Percentiles rank a stretch among this genome's conserved stretches.
Conservation (phyloP, 2,329 filamentous ascomycete species). For the Fusarium newnesense region DNA sequence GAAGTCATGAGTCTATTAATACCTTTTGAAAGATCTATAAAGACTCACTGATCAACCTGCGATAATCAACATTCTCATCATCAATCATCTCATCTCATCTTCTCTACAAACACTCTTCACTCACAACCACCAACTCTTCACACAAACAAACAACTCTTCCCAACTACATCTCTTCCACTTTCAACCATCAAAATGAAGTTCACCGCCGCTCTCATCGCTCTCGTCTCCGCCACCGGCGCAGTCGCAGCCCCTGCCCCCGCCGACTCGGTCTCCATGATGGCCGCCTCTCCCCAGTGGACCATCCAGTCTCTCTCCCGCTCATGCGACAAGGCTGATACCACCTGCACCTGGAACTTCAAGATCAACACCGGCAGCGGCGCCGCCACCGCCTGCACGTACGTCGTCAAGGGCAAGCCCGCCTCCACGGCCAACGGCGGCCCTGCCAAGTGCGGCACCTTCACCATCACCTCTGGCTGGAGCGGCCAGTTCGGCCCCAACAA, state of each 20-base stretch:
- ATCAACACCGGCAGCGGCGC: constrained; percentile 57
- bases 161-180: neutral
- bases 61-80: constrained; percentile 11
- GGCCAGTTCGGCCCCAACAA: constrained; percentile 62
- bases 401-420: constrained; percentile 48
- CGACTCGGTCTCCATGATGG: constrained; percentile 53
- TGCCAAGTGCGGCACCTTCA: constrained; percentile 59
- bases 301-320: constrained; percentile 52
- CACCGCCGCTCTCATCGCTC: constrained; percentile 50
- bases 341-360: constrained; percentile 57
- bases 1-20: constrained; percentile 25
- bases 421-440: constrained; percentile 53
- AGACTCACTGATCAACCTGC: neutral
- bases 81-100: constrained; percentile 25
- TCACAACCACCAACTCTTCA: neutral
- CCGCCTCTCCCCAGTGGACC: constrained; percentile 52
- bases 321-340: constrained; percentile 51
- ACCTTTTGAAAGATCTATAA: constrained; percentile 15
- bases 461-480: constrained; percentile 64
- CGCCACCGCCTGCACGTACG: constrained; percentile 42
- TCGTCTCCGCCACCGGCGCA: constrained; percentile 47
- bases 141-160: neutral
- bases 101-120: constrained; percentile 9
- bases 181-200: constrained; percentile 54
- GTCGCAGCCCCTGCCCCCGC: constrained; percentile 48